Conservation (phyloP, 2,329 filamentous ascomycete species). For the Aureobasidium lini region DNA sequence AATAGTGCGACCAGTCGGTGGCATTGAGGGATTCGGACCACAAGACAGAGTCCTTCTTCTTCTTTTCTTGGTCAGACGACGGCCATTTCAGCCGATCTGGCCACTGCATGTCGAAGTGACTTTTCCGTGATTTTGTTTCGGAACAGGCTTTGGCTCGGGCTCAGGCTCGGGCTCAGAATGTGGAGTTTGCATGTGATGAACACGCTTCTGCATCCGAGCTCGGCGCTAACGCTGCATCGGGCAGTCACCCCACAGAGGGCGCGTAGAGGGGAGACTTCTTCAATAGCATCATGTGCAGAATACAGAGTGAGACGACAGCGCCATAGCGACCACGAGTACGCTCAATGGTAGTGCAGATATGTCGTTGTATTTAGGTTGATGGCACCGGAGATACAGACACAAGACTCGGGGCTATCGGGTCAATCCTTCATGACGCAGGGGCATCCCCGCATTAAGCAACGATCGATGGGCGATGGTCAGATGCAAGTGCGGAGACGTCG, state of each 20-base stretch:
- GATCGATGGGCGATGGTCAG: background rate
- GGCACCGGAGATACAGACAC: background rate
- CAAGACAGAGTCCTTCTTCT: constrained; percentile 32
- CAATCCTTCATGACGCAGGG: background rate
- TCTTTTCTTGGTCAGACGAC: constrained; percentile 19
- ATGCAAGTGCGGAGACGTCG: background rate
- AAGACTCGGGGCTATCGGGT: background rate
- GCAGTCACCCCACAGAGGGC: background rate
- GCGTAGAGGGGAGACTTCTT: background rate
- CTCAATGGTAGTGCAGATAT: background rate
- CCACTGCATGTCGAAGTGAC: constrained; percentile 16
- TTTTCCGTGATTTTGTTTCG: constrained; percentile 4
- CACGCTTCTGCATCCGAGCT: background rate
- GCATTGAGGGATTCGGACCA: constrained; percentile 34
- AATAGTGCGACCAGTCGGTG: constrained; percentile 49
- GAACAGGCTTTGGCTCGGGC: background rate
- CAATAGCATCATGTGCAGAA: background rate
- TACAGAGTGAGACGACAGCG: background rate
- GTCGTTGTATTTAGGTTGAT: background rate
- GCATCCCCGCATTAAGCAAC: background rate
- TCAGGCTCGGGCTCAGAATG: background rate
- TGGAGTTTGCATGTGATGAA: constrained; percentile 8
- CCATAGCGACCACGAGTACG: too few relatives aligned
- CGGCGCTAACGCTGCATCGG: background rate
- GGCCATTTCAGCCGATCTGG: constrained; percentile 15